These are phyloP conservation scores for Phytophthora multivora DNA, from an alignment of 352 stramenopile species.

Conservation along the genomic window DNA sequence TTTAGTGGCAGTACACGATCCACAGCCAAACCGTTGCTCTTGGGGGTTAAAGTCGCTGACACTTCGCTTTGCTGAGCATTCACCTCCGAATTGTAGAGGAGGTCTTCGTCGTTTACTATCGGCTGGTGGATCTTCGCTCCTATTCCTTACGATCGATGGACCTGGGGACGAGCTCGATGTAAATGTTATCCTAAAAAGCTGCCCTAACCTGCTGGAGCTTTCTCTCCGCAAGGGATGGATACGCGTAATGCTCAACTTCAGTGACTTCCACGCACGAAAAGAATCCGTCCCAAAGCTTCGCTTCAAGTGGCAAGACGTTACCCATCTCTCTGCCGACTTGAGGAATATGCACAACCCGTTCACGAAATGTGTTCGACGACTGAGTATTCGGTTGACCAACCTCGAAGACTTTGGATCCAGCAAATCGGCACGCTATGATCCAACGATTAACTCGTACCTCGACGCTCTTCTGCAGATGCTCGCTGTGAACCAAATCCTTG, in stretches of 20 bases:
- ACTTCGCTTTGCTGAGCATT: slow-evolving; percentile 6
- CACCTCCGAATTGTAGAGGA: background rate
- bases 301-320: slow-evolving; percentile 10
- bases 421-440: background rate
- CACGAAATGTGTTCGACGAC: background rate
- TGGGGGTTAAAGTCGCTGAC: slow-evolving; percentile 9
- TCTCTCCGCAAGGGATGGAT: slow-evolving; percentile 7
- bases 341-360: slow-evolving; percentile 7
- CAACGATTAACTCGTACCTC: background rate
- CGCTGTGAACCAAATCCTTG: slow-evolving; percentile 12
- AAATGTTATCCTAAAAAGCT: slow-evolving; percentile 9
- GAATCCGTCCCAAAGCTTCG: background rate
- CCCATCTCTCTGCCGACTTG: slow-evolving; percentile 2
- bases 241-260: slow-evolving; percentile 12
- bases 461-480: slow-evolving; percentile 11
- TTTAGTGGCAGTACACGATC: background rate
- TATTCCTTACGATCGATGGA: slow-evolving; percentile 10
- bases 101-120: slow-evolving; percentile 6
- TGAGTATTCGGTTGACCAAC: slow-evolving; percentile 12
- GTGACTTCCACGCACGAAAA: slow-evolving; percentile 7
- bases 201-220: slow-evolving; percentile 11
- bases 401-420: background rate
- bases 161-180: slow-evolving; percentile 1
- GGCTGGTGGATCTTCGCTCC: slow-evolving; percentile 1
- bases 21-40: background rate